A percentile compares a stretch with the other conserved stretches of the same genome.
These are phyloP conservation scores for Saccharomycopsis sp. DNA, from an alignment of 805 yeast genomes.

Conservation along the genomic window DNA sequence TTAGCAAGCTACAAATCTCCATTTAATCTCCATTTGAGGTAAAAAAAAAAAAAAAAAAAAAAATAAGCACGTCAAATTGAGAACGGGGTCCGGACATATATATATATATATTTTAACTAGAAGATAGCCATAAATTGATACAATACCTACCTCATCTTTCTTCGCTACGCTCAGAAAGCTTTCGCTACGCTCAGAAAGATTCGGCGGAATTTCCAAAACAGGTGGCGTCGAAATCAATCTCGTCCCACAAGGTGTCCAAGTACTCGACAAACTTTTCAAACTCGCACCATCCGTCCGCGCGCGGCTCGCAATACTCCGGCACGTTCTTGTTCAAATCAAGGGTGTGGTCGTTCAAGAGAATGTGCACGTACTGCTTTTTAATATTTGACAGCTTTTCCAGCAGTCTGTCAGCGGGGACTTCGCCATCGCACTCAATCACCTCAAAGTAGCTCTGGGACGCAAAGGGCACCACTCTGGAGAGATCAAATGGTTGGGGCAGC, in stretches of 20 bases:
- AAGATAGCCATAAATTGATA: no score
- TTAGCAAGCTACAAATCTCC: no score
- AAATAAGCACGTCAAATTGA: no score
- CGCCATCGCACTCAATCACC: constrained; percentile 20
- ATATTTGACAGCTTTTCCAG: background rate
- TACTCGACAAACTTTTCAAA: constrained; percentile 20
- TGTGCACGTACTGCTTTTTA: constrained; percentile 17
- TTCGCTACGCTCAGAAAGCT: no score
- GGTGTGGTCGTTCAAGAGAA: constrained; percentile 21
- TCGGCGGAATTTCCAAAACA: no score
- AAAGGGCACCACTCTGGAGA: constrained; percentile 22
- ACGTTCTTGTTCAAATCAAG: constrained; percentile 18
- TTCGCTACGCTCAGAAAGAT: no score
- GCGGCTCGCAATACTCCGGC: constrained; percentile 21
- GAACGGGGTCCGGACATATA: no score
- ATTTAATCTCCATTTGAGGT: no score
- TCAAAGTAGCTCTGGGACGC: constrained; percentile 21
- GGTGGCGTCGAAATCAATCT: constrained; percentile 16
- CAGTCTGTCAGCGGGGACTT: constrained; percentile 16
- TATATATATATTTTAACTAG: no score
- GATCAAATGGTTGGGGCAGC: constrained; percentile 20
- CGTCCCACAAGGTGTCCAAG: constrained; percentile 19
- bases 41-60: no score
- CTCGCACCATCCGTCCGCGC: constrained; percentile 23
- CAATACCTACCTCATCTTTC: no score